Conservation (phyloP, 371 early-diverging fungal species). For the Circinella minor region DNA sequence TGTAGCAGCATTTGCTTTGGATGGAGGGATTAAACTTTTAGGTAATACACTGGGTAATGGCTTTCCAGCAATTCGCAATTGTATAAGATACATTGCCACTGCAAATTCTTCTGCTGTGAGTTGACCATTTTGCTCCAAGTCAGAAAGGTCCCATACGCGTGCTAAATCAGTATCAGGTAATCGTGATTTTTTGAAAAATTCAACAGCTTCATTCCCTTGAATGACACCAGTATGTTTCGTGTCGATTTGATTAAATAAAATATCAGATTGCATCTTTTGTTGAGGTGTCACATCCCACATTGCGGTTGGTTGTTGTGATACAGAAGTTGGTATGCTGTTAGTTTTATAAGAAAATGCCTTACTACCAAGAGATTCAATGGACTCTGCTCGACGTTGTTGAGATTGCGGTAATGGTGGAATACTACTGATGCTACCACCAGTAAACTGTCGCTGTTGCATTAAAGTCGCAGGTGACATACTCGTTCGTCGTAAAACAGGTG, state of each 20-base stretch:
- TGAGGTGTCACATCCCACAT: slow-evolving; percentile 75
- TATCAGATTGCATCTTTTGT: slow-evolving; percentile 72
- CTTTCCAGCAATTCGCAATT: slow-evolving; percentile 74
- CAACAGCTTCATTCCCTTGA: slow-evolving; percentile 73
- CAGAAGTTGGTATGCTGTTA: slow-evolving; percentile 18
- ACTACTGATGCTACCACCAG: slow-evolving; percentile 14
- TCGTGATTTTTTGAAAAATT: slow-evolving; percentile 86
- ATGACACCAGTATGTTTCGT: slow-evolving; percentile 27
- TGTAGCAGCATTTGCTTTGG: background rate
- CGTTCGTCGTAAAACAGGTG: slow-evolving; percentile 19
- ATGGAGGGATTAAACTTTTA: slow-evolving; percentile 39
- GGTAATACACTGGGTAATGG: slow-evolving; percentile 77
- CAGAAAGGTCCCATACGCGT: slow-evolving; percentile 84
- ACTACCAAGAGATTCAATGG: slow-evolving; percentile 45
- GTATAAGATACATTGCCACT: slow-evolving; percentile 93
- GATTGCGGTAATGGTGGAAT: slow-evolving; percentile 2
- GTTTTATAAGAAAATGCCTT: slow-evolving; percentile 33
- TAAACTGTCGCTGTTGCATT: slow-evolving; percentile 8
- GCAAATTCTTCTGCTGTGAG: slow-evolving; percentile 90
- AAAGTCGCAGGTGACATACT: slow-evolving; percentile 10
- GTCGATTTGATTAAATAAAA: slow-evolving; percentile 78
- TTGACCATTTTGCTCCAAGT: slow-evolving; percentile 76
- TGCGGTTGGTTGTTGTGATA: slow-evolving; percentile 7
- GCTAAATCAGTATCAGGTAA: slow-evolving; percentile 75
- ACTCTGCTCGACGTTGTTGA: slow-evolving; percentile 29